phyloP scores from a whole-genome alignment of 805 yeast species.

The Sporopachydermia lactativora region DNA sequence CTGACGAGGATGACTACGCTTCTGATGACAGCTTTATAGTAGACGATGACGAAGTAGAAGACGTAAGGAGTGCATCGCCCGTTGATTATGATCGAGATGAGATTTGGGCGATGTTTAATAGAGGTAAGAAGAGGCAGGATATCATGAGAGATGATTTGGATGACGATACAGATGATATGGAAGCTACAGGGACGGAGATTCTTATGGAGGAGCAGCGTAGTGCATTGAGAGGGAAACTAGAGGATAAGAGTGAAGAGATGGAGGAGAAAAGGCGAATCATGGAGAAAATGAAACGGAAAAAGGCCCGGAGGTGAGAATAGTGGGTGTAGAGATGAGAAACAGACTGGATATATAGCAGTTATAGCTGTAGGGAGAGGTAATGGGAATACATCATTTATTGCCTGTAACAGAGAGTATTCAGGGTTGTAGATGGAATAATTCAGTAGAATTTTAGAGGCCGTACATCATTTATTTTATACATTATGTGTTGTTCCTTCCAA shows the following conservation, averaged over 20 bases:
- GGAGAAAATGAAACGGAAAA: slow-evolving; percentile 23
- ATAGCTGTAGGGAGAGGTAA: too few species aligned
- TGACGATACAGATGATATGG: slow-evolving; percentile 60
- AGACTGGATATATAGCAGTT: too few species aligned
- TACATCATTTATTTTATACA: too few species aligned
- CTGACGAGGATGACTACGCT: slow-evolving; percentile 31
- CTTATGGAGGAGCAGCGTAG: slow-evolving; percentile 71
- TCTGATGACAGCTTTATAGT: slow-evolving; percentile 45
- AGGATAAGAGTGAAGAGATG: slow-evolving; percentile 60
- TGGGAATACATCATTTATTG: too few species aligned
- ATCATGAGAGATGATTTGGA: slow-evolving; percentile 35
- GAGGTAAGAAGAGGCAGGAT: slow-evolving; percentile 38
- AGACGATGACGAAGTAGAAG: slow-evolving; percentile 35
- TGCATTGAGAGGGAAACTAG: slow-evolving; percentile 50
- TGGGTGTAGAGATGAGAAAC: too few species aligned
- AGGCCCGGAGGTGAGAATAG: too few species aligned
- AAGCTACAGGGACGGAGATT: slow-evolving; percentile 85
- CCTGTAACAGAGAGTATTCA: too few species aligned
- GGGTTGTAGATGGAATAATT: too few species aligned
- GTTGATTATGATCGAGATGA: slow-evolving; percentile 65
- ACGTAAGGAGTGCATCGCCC: slow-evolving; percentile 13
- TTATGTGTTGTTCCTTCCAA: too few species aligned
- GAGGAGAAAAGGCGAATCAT: slow-evolving; percentile 35
- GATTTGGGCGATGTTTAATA: slow-evolving; percentile 76
- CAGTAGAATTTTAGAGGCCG: too few species aligned